Evolutionary conservation across 495 filamentous ascomycete genomes (phyloP).

Genomic region (Saxophila tyrrhenica): DNA sequence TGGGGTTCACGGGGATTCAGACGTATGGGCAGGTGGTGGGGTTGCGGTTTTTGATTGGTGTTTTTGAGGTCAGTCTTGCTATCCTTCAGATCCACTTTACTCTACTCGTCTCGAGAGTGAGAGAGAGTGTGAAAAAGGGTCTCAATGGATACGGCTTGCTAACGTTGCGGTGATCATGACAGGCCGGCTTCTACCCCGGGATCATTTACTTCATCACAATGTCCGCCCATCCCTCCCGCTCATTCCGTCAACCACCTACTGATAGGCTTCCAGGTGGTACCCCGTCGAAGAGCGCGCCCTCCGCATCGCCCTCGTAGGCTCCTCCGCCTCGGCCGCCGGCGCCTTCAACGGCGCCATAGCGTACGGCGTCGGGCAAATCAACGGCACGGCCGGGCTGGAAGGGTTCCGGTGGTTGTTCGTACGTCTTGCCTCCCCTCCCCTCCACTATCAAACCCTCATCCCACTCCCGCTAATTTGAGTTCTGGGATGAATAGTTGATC

Average conservation of each 20-base stretch:
- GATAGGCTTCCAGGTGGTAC: no score
- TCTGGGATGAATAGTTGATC: slow-evolving; percentile 58
- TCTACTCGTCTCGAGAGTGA: not conserved
- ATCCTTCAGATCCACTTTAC: slow-evolving; percentile 23
- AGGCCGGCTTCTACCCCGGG: not conserved
- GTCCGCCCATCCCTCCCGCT: no score
- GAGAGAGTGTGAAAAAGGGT: no score
- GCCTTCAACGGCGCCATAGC: slow-evolving; percentile 16
- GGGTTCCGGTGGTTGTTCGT: slow-evolving; percentile 14
- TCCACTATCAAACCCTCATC: no score
- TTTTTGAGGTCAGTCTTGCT: slow-evolving; percentile 36
- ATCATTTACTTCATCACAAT: slow-evolving; percentile 12
- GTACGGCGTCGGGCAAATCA: slow-evolving; percentile 14
- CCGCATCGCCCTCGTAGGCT: slow-evolving; percentile 12
- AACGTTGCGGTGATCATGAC: no score
- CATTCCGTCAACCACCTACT: no score
- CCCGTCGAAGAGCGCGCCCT: slow-evolving; percentile 7
- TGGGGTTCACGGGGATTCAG: slow-evolving; percentile 25
- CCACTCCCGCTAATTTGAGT: no score
- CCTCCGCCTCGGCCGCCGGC: slow-evolving; percentile 14
- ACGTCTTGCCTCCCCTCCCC: no score
- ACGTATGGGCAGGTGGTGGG: slow-evolving; percentile 36
- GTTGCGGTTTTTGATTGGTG: slow-evolving; percentile 32
- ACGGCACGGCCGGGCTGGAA: slow-evolving; percentile 14
- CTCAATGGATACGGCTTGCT: no score